Evolutionary conservation across 805 yeast species (phyloP).

Genomic region (Wickerhamomyces sydowiorum): DNA sequence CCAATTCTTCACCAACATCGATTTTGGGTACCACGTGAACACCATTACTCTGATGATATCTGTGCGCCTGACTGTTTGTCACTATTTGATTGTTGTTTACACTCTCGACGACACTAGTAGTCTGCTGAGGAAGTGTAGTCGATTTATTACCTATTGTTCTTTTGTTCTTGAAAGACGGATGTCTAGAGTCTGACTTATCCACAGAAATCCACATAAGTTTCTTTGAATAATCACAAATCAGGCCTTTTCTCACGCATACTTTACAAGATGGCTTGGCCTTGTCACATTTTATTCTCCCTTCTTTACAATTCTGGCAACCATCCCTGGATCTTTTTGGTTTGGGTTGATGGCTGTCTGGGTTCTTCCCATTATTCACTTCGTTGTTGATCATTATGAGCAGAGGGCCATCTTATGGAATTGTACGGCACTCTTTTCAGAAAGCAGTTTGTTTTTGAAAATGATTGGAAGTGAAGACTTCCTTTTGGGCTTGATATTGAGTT

Average conservation of each 20-base stretch:
- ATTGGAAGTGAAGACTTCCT: background rate
- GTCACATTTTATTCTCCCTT: slow-evolving; percentile 1
- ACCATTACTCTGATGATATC: too few species aligned
- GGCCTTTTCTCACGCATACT: background rate
- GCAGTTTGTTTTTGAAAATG: too few species aligned
- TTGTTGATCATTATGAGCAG: background rate
- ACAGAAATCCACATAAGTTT: slow-evolving; percentile 7
- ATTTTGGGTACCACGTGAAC: too few species aligned
- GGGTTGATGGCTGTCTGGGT: background rate
- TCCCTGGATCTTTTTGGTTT: slow-evolving; percentile 1
- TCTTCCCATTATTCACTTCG: background rate
- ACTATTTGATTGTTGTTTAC: too few species aligned
- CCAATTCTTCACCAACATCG: background rate
- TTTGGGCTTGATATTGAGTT: background rate
- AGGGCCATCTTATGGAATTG: background rate
- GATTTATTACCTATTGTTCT: background rate
- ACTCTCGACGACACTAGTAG: too few species aligned
- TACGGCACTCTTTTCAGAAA: too few species aligned
- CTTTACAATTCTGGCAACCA: slow-evolving; percentile 2
- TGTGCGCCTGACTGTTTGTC: too few species aligned
- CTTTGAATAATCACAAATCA: slow-evolving; percentile 6
- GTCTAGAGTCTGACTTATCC: slow-evolving; percentile 7
- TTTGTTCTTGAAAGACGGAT: slow-evolving; percentile 9
- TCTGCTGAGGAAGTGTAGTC: too few species aligned
- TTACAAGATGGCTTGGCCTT: slow-evolving; percentile 1